A percentile compares a stretch with the other conserved stretches of the same genome.
Conservation (phyloP, 495 filamentous ascomycete species). For the Penicillium malachiteum region DNA sequence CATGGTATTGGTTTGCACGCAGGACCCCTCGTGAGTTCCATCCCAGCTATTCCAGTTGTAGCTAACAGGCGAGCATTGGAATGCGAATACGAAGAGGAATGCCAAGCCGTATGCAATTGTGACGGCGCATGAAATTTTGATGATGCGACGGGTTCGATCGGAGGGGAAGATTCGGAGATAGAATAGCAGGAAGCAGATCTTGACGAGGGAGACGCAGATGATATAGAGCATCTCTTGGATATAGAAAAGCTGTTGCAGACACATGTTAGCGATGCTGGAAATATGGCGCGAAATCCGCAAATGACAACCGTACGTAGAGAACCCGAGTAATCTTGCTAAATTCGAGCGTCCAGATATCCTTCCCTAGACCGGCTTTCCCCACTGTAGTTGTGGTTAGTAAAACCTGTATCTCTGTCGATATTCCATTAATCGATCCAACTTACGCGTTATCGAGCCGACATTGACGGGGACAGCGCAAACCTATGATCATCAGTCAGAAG, state of each 20-base stretch:
- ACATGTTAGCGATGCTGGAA: not conserved
- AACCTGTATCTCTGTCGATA: not conserved
- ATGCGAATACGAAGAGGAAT: constrained; percentile 28
- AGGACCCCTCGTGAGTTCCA: constrained; percentile 29
- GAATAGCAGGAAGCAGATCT: constrained; percentile 25
- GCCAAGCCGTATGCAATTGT: constrained; percentile 29
- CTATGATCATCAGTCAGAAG: not conserved
- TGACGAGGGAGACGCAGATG: constrained; percentile 14
- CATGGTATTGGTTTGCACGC: constrained; percentile 30
- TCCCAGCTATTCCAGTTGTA: constrained; percentile 38
- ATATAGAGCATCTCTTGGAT: constrained; percentile 20
- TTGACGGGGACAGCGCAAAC: constrained; percentile 2
- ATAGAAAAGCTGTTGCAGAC: constrained; percentile 13
- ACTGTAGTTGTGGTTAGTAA: constrained; percentile 4
- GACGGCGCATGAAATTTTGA: constrained; percentile 23
- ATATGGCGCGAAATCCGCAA: too few species aligned
- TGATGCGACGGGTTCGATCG: constrained; percentile 13
- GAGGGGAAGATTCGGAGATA: constrained; percentile 38
- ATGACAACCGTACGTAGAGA: constrained; percentile 10
- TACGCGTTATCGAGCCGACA: constrained; percentile 1
- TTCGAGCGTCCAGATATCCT: constrained; percentile 20
- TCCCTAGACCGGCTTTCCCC: constrained; percentile 16
- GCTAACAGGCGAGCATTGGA: constrained; percentile 38
- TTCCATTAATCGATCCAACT: not conserved
- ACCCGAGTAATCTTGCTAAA: constrained; percentile 13